A percentile compares a stretch with the other conserved stretches of the same genome.
These are phyloP conservation scores for Fusarium xyrophilum DNA, from an alignment of 2,329 filamentous ascomycete species.

Conservation along the genomic window DNA sequence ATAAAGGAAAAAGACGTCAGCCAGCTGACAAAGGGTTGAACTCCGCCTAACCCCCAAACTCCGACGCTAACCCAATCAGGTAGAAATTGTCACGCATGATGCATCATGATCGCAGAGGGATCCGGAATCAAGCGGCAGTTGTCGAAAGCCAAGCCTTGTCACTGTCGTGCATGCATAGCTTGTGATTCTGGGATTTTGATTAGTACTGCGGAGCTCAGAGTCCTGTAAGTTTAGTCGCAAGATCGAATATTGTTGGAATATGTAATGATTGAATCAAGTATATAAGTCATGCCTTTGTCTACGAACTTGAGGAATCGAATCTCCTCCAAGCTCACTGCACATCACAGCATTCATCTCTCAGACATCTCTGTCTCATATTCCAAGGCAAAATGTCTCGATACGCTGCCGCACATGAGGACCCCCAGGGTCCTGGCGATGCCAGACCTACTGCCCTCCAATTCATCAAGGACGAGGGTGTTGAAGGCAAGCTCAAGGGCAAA, in stretches of 20 bases:
- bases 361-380: neutral
- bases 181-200: neutral
- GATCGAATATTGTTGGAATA: neutral
- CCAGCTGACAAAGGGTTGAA: constrained; percentile 3
- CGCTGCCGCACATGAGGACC: constrained; percentile 15
- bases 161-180: neutral
- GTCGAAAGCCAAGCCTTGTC: too few species aligned
- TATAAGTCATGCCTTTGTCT: neutral
- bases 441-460: constrained; percentile 52
- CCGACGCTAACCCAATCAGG: constrained; percentile 17
- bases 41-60: neutral
- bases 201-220: neutral
- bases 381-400: constrained; percentile 11
- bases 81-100: constrained; percentile 22
- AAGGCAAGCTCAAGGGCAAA: constrained; percentile 46
- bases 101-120: neutral
- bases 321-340: neutral
- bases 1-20: constrained; percentile 20
- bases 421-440: constrained; percentile 48
- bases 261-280: neutral
- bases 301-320: too few species aligned
- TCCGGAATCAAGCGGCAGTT: neutral
- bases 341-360: neutral
- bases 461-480: constrained; percentile 46
- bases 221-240: neutral